A percentile compares a stretch with the other conserved stretches of the same genome.
Evolutionary conservation across 441 rosid genomes (phyloP).

Genomic region (Corymbia citriodora): DNA sequence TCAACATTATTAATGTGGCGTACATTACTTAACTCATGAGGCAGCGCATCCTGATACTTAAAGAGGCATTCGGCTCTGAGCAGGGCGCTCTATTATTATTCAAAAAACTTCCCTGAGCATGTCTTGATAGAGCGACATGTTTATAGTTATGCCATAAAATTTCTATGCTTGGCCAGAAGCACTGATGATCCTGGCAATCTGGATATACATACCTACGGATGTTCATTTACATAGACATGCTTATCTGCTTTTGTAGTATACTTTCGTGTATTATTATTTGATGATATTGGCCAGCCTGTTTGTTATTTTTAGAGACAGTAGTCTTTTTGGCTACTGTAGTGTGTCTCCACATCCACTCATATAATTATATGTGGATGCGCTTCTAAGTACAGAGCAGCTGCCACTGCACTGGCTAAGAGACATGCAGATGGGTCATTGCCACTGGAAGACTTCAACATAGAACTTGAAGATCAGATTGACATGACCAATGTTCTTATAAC

Average conservation of each 20-base stretch:
- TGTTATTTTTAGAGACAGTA: not conserved
- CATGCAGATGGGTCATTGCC: slow-evolving; percentile 78
- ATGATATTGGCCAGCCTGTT: not conserved
- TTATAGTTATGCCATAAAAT: not conserved
- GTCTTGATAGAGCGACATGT: not conserved
- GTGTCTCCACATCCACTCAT: not conserved
- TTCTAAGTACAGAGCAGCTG: slow-evolving; percentile 55
- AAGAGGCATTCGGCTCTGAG: not conserved
- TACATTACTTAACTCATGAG: not conserved
- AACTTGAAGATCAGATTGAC: slow-evolving; percentile 70
- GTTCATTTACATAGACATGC: not conserved
- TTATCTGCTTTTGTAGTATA: not conserved
- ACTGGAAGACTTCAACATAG: slow-evolving; percentile 57
- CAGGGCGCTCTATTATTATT: not conserved
- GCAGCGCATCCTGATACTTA: not conserved
- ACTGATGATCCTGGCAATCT: not conserved
- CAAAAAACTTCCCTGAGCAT: not conserved
- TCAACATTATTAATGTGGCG: not conserved
- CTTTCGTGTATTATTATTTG: not conserved
- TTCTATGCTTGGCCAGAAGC: not conserved
- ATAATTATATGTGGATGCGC: not conserved
- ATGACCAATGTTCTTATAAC: not conserved
- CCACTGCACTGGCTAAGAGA: slow-evolving; percentile 64
- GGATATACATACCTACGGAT: not conserved
- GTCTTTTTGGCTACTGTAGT: not conserved